A percentile compares a stretch with the other conserved stretches of the same genome.
Evolutionary conservation across 257 asterid genomes (phyloP).

Genomic region (Nemophila menziesii): DNA sequence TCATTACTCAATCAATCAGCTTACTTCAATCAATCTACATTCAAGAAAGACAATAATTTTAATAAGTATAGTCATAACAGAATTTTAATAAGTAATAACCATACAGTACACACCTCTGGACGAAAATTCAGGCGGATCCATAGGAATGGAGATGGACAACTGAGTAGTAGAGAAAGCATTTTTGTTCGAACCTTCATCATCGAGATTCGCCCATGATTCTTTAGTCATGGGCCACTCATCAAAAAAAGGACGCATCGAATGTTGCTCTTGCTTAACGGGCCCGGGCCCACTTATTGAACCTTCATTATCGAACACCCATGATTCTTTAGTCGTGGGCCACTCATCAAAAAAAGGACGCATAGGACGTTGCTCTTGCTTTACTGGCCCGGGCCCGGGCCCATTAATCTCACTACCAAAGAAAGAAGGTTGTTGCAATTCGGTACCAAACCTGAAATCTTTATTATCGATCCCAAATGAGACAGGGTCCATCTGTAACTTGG

Average conservation of each 20-base stretch:
- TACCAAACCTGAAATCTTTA: constrained; percentile 66
- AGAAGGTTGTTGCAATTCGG: constrained; percentile 22
- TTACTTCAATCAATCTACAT: background rate
- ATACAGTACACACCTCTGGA: constrained; percentile 19
- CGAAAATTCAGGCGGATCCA: constrained; percentile 47
- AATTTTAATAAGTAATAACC: background rate
- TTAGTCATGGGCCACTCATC: constrained; percentile 79
- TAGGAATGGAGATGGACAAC: constrained; percentile 76
- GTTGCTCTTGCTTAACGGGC: constrained; percentile 51
- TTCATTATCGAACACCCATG: constrained; percentile 42
- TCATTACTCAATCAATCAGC: background rate
- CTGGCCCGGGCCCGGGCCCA: constrained; percentile 21
- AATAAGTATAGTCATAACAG: background rate
- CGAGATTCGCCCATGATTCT: constrained; percentile 69
- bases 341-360: constrained; percentile 82
- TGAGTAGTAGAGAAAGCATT: constrained; percentile 61
- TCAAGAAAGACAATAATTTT: background rate
- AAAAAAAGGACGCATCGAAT: constrained; percentile 69
- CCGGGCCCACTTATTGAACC: constrained; percentile 21
- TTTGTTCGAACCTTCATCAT: constrained; percentile 43
- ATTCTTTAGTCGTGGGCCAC: constrained; percentile 74
- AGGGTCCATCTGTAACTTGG: constrained; percentile 80
- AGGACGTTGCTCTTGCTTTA: constrained; percentile 55
- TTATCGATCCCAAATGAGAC: constrained; percentile 44
- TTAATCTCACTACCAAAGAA: constrained; percentile 3